Evolutionary conservation across 495 filamentous ascomycete species (phyloP), one percentile per base, ranked within the genome.

Genomic region (Aspergillus carlsbadensis): DNA sequence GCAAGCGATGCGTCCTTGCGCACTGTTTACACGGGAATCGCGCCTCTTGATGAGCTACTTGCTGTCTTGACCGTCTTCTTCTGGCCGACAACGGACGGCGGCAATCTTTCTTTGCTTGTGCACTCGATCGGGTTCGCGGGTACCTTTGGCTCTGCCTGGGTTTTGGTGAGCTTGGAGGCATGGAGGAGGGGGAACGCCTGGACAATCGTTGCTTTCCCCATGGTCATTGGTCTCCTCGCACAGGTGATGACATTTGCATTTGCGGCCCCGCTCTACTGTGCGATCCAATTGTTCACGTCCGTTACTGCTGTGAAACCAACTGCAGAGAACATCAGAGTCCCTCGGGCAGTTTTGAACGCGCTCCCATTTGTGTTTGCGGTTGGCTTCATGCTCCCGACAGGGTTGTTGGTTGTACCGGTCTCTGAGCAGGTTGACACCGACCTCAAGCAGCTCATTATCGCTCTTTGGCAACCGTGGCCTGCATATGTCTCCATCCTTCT

Each of bases 381-480:
- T 8, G 79, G 75, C 5, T 84, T 75, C 57, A 58, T 83, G 46
- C 52, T 82, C 1, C 85, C 84, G 7, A 70, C 73, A 8, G 57
- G 79, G 24, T 62, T 80, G 15, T 78, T 84, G 74, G 61, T 73
- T n/a, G 57, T 84, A 21, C 83, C 83, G 1, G 65, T 74, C 1
- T 78, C 83, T 1, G 66, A 67, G 1, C 14, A 72, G 3, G 63
- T 84, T 17, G 64, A 62, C 5, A 65, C 73, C 8, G 72, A 78
- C 43, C 70, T 71, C 17, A 86, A 87, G 58, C 84, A 87, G 50
- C 69, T 70, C 29, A 74, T 77, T 56, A 80, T 85, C 46, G 81
- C 84, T 0, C 42, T 82, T 46, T 87, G 84, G 84, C 82, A 86
- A 56, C 68, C 73, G 0, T 87, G 85, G 65, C 84, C 84, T 0